Evolutionary conservation across 345 rosid species (phyloP), one percentile per base, ranked within the genome.

Genomic region (Carallia brachiata): DNA sequence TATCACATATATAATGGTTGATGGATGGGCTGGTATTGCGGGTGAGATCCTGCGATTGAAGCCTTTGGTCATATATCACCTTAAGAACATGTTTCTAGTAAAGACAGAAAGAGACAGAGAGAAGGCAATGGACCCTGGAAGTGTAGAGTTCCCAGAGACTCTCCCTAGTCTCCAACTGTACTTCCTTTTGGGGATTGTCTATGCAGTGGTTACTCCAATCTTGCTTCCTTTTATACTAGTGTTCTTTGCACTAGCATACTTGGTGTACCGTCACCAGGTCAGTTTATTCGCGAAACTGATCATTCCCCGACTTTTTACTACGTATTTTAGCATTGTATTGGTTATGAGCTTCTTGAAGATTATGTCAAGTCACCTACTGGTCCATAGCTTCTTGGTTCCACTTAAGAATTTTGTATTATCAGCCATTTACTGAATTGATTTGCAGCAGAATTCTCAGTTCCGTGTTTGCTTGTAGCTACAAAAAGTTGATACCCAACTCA

Each of bases 21-120:
- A 95, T 71, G 99, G 99, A 28, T 90, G 99, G 98, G 98, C 99
- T 68, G 99, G 99, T 56, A 92, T 92, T 17, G 99, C 99, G 0
- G 69, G 92, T 50, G 99, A 95, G 85, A 95, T 95, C 77, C 94
- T 95, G 32, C 87, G 94, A 63, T 44, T 92, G 73, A 95, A 90
- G 83, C 96, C 93, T 0, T 63, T 92, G 61, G 85, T 95, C 58
- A 90, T 95, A 52, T 95, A 86, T 73, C 99, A 95, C 82, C 88
- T 92, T 67, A 95, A 92, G 86, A 95, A 90, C 79, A 78, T 84
- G 89, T 92, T 95, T 78, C 52, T 95, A 61, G 99, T 95, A 71
- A 95, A 90, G 86, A 95, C 99, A 0, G 96, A 90, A 56, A 75
- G 87, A 72, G 97, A 92, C 67, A 83, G 90, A 78, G 93, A 82